Evolutionary conservation across 75 land plant genomes (phyloP), one percentile per base, ranked within the genome.

Genomic region (Pinus tabuliformis): DNA sequence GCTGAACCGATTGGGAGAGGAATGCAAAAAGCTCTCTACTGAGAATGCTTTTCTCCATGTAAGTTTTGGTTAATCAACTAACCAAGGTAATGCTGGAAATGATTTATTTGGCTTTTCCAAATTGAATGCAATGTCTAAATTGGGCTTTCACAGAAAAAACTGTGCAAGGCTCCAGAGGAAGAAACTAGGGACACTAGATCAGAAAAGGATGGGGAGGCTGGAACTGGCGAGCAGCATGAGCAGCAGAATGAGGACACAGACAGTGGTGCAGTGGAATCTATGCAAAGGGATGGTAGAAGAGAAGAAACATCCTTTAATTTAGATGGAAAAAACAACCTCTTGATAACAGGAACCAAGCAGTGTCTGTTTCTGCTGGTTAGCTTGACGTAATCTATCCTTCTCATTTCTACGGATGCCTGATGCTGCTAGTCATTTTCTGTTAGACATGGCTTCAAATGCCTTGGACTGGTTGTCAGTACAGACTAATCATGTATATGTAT

Each of bases 41-140:
- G 82, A 81, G 54, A 81, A 81, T 70, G 62, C 42, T 37, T 11
- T 59, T 58, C 57, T 81, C 24, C 3, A 36, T 18, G 82, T 81
- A 76, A 76, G 79, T 73, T 70, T 2, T 26, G 13, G 9, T 60
- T 60, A 60, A 60, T 24, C 2, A 60, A 60, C 24, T n/a, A 60
- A 28, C 62, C n/a, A 60, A n/a, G 22, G 20, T 60, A 6, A 60
- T n/a, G 22, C 22, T 22, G 12, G 62, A 20, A n/a, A 22, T 60
- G 62, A 60, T 60, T 60, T n/a, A n/a, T 60, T 60, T n/a, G 24
- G 21, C 1, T 8, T 60, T n/a, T 21, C n/a, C 24, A 22, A 20
- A 8, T 49, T 49, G 52, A 49, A 49, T 49, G 52, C 52, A 49
- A 9, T 45, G 14, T 60, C 21, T 60, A n/a, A 60, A 5, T 60